Evolutionary conservation across 164 flowering plant genomes (phyloP).

Genomic region (Hamamelis virginiana): DNA sequence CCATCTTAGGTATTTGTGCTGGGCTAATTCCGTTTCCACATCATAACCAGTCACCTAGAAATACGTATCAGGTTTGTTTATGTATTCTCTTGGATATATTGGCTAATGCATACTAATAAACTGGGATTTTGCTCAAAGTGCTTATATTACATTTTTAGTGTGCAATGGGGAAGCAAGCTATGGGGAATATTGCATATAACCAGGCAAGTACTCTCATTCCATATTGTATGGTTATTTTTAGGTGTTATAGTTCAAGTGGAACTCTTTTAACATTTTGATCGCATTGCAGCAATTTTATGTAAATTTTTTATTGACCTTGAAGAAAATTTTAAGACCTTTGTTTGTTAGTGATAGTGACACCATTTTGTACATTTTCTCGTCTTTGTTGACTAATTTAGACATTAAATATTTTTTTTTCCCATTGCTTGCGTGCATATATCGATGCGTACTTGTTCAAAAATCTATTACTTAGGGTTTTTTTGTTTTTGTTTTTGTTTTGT

Average conservation of each 20-base stretch:
- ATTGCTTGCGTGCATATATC: too few relatives aligned
- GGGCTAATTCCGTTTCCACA: conserved; percentile 95
- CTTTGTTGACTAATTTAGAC: too few relatives aligned
- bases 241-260: not conserved
- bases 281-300: not conserved
- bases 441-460: too few relatives aligned
- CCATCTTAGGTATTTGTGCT: conserved; percentile 88
- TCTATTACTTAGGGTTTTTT: too few relatives aligned
- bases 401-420: too few relatives aligned
- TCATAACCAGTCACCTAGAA: conserved; percentile 98
- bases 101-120: not conserved
- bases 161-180: conserved; percentile 99
- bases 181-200: conserved; percentile 98
- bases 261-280: not conserved
- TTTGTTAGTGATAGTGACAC: too few relatives aligned
- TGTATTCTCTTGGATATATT: not conserved
- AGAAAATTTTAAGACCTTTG: too few relatives aligned
- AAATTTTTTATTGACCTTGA: not conserved
- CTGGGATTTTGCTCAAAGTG: conserved; percentile 4
- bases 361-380: too few relatives aligned
- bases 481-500: too few relatives aligned
- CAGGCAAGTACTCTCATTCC: conserved; percentile 52
- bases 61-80: conserved; percentile 87
- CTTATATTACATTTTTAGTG: conserved; percentile 46
- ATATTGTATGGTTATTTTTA: too few relatives aligned